Base-by-base conservation (phyloP, 306 rosid species). In the Quercus alba region DNA sequence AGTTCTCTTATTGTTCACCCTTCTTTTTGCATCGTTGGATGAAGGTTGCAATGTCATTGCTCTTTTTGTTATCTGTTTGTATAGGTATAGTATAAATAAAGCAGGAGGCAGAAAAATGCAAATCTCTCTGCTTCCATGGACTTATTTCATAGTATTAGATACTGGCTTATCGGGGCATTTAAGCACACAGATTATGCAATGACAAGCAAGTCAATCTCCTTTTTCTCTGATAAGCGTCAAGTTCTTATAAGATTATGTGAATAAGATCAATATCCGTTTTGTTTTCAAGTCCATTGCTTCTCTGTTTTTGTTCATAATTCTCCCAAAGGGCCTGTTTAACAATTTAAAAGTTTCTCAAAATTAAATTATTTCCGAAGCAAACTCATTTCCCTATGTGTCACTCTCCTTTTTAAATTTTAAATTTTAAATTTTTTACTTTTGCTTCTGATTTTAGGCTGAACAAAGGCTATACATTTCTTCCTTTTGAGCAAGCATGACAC, bases 71-170 rank as follows among this genome's bases (percentile, higher is more conserved):
- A 55, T 80, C 51, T 73, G 89, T 86, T 75, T 75, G 79, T 81
- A 90, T 84, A 78, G 87, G 80, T 77, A 59, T 78, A 61, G 46
- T 79, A 80, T 87, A 61, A 90, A 86, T 84, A 88, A 90, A 70
- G 79, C 79, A 78, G 85, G 87, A 74, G 41, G 81, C 72, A 76
- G 54, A 46, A 84, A 72, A 76, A 74, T 35, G 63, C 54, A 81
- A 80, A 67, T 70, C 73, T 88, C 19, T 74, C 83, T 72, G 73
- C 77, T 70, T 74, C 55, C 71, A 20, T 59, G 72, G 30, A 63
- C 55, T 75, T 30, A 61, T 59, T 14, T 76, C 78, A 70, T 77
- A 56, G 72, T 70, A 54, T 56, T 70, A 58, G 82, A 61, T 68
- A 49, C 70, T 76, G 77, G 33, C 73, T 75, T 56, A 21, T 70